Conservation (phyloP, 73 alveolate genomes). For the Paramecium biaurelia region DNA sequence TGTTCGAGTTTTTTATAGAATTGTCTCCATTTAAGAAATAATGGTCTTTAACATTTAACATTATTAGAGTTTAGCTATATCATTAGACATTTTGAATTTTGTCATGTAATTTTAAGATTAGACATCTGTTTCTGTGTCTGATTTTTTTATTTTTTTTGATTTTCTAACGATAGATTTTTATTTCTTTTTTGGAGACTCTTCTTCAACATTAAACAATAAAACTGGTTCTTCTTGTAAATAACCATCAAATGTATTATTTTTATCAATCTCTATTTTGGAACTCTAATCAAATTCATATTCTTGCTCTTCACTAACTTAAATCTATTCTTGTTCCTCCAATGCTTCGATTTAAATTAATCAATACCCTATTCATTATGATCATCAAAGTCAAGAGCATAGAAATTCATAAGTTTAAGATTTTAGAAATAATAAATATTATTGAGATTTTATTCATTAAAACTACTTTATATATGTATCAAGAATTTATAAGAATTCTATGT, state of each 20-base stretch:
- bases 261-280: neutral
- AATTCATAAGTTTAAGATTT: constrained; percentile 1
- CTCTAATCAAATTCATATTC: neutral
- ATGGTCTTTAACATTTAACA: constrained; percentile 3
- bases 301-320: neutral
- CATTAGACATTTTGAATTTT: neutral
- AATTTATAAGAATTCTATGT: neutral
- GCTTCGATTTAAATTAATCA: neutral
- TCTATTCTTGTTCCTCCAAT: neutral
- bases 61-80: constrained; percentile 1
- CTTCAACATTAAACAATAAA: neutral
- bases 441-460: neutral
- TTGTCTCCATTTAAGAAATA: constrained; percentile 26
- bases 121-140: constrained; percentile 44
- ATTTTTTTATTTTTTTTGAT: constrained; percentile 18
- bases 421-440: neutral
- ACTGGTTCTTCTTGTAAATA: constrained; percentile 25
- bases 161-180: neutral
- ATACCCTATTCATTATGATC: neutral
- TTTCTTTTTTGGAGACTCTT: constrained; percentile 39
- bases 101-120: neutral
- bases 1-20: neutral
- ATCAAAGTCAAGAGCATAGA: constrained; percentile 21
- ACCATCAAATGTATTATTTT: constrained; percentile 6
- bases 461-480: neutral